Conservation (phyloP, 257 asterid genomes). For the Ophiorrhiza pumila region DNA sequence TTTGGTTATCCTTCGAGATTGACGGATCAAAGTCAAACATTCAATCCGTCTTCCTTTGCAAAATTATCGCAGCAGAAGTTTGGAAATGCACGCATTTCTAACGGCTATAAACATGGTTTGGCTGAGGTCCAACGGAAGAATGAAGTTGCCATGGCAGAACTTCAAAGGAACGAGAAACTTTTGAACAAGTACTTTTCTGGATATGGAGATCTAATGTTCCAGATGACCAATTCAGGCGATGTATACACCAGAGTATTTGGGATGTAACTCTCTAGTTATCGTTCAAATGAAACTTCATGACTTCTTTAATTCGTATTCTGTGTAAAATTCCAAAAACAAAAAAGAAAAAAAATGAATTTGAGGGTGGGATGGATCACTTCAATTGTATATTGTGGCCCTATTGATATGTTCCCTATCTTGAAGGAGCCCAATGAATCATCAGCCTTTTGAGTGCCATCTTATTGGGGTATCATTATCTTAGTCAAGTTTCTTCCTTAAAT, state of each 20-base stretch:
- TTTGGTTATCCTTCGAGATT: conserved; percentile 52
- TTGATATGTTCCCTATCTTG: background rate
- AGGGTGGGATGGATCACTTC: conserved; percentile 7
- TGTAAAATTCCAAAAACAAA: conserved; percentile 15
- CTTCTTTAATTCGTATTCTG: conserved; percentile 27
- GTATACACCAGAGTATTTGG: conserved; percentile 60
- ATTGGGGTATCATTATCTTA: background rate
- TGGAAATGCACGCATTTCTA: conserved; percentile 40
- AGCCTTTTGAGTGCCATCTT: background rate
- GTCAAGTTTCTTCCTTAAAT: background rate
- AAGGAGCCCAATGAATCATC: background rate
- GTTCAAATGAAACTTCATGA: conserved; percentile 19
- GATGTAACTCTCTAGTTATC: conserved; percentile 35
- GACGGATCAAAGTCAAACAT: conserved; percentile 41
- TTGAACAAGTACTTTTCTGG: conserved; percentile 50
- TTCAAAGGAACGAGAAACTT: conserved; percentile 59
- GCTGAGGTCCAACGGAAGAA: conserved; percentile 46
- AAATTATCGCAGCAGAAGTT: conserved; percentile 45
- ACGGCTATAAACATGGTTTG: conserved; percentile 38
- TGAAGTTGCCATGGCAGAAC: conserved; percentile 41
- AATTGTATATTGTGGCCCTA: conserved; percentile 21
- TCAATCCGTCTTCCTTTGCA: conserved; percentile 37
- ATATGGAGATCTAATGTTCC: conserved; percentile 59
- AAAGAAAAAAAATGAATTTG: conserved; percentile 11
- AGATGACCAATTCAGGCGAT: conserved; percentile 56